Evolutionary conservation across 306 rosid species (phyloP), one percentile per base, ranked within the genome.

Genomic region (Pyrus communis): DNA sequence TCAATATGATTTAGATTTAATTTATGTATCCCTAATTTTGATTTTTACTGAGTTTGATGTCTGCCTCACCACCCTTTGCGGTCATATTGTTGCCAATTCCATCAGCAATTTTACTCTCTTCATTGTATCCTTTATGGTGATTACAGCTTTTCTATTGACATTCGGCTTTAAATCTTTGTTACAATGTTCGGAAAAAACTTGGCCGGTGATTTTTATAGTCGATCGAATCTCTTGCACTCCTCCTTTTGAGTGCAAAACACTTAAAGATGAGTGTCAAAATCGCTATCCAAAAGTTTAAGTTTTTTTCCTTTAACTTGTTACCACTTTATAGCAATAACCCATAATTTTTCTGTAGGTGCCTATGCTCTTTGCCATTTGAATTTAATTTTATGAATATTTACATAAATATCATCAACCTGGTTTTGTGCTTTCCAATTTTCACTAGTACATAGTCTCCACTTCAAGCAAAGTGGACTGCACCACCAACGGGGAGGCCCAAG

Each of bases 11-110:
- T 38, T 35, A 35, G 9, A 35, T 35, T 35, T 35, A 9, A 35
- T 35, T 7, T 35, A 35, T 35, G 40, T 7, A 35, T 35, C 40
- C 40, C 40, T 35, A 35, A 35, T 35, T 35, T 35, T 35, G 9
- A 9, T 35, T 35, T 35, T 35, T 35, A 35, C 40, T 35, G 40
- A 35, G 40, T 35, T 35, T 35, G 83, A 71, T 19, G 70, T 88
- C 46, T 80, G 85, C 89, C 69, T 88, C 54, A 80, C 78, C 88
- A 82, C 88, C 5, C 51, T 82, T 9, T 67, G 40, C 51, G 88
- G 87, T 69, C 82, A 66, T 60, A 61, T 81, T 33, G 84, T 81
- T 69, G 74, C 79, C 55, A 77, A 78, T 61, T 84, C 83, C 78
- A 52, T 75, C 71, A 88, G 63, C 51, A 62, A 79, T 68, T 74